phyloP scores from a whole-genome alignment of 148 eudicot genomes.

The Camellia japonica region DNA sequence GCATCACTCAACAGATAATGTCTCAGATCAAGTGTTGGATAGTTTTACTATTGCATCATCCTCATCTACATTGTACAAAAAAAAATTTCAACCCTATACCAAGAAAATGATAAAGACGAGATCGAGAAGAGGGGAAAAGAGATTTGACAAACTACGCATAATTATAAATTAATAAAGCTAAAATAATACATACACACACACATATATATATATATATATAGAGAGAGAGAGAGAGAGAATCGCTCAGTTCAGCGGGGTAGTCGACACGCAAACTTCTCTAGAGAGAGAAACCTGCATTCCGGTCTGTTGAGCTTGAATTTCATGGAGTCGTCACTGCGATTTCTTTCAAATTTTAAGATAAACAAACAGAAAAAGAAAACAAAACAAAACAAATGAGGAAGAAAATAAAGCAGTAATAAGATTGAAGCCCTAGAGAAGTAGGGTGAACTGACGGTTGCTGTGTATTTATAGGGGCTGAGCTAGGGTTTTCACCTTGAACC shows the following conservation, averaged over 20 bases:
- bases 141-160: not conserved
- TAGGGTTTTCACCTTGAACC: no score
- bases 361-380: not conserved
- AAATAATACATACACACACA: not conserved
- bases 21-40: no score
- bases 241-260: constrained; percentile 26
- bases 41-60: no score
- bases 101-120: not conserved
- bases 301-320: constrained; percentile 91
- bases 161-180: not conserved
- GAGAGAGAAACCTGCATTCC: constrained; percentile 41
- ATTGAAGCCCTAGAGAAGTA: no score
- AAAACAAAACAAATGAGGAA: not conserved
- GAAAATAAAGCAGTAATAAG: no score
- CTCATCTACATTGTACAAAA: no score
- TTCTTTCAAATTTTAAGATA: not conserved
- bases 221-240: not conserved
- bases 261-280: constrained; percentile 25
- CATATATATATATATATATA: not conserved
- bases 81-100: no score
- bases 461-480: no score
- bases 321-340: constrained; percentile 55
- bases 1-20: no score
- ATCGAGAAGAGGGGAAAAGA: not conserved
- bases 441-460: not conserved